These are phyloP conservation scores for Plasmodium chabaudi DNA, from an alignment of 169 alveolate genomes.

Conservation along the genomic window DNA sequence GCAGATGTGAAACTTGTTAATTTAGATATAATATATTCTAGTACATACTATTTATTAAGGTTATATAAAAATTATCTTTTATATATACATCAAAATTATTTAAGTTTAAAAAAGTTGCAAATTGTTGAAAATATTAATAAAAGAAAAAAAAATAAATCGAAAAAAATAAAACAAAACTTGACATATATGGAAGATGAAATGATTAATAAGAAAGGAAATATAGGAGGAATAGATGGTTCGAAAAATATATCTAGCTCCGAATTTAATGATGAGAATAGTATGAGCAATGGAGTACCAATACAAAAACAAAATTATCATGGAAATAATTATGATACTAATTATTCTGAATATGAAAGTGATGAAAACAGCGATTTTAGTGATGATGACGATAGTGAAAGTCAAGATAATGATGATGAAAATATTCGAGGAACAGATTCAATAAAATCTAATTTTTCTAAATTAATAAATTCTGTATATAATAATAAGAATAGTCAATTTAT, in stretches of 20 bases:
- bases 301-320: neutral
- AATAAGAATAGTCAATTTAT: too few relatives aligned
- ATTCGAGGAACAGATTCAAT: neutral
- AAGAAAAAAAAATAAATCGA: neutral
- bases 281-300: neutral
- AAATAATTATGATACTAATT: neutral
- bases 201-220: neutral
- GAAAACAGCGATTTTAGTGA: neutral
- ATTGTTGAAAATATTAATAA: conserved; percentile 6
- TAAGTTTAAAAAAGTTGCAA: conserved; percentile 29
- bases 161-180: neutral
- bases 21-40: conserved; percentile 24
- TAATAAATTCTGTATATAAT: too few relatives aligned
- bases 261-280: too few relatives aligned
- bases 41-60: conserved; percentile 43
- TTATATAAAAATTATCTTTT: conserved; percentile 40
- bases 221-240: neutral
- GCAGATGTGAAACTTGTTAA: conserved; percentile 25
- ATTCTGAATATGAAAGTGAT: neutral
- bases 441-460: neutral
- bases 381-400: neutral
- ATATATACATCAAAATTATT: conserved; percentile 58
- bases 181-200: neutral
- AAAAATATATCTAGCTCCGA: too few relatives aligned
- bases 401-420: neutral